Evolutionary conservation across 352 stramenopile genomes (phyloP), one percentile per base, ranked within the genome.

Genomic region (Globisporangium yorkense): DNA sequence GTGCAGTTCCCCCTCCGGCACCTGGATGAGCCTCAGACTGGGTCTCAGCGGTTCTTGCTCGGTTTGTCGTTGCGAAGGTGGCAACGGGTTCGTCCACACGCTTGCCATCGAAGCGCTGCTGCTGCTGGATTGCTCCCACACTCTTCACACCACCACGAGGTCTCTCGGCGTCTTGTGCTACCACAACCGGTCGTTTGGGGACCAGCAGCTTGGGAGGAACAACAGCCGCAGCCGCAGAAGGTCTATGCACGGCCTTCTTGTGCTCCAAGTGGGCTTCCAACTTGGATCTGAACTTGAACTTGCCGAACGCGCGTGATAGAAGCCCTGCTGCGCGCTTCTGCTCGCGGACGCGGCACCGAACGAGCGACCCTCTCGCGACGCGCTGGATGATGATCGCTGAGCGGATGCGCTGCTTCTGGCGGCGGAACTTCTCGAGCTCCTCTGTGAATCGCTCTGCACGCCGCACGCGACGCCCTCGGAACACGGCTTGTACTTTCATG

Each of bases 401-500:
- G 49, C 66, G 67, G 35, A 73, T 40, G 6, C 56, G 59, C 21
- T 75, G 68, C 9, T 68, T 65, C 31, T 75, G 68, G 27, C 53
- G 48, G 3, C 54, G 50, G 57, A 70, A 75, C 3, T 64, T 67
- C 37, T 77, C 63, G 12, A 80, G 54, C 35, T 61, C 59, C 21
- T 73, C 56, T 1, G 58, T 46, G 27, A 77, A 72, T 3, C 67
- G 66, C 2, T 75, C 61, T 6, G 48, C 44, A 21, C 67, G 57
- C 13, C 71, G 66, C 16, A 70, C 56, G 1, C 67, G 66, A 40
- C 56, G 67, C 0, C 69, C 66, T 35, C 69, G 70, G 31, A 75
- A 75, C 31, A 68, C 68, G 16, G 69, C 69, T 39, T 80, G 71
- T 31, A 77, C 44, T 4, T 58, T 64, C 29, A 68, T 65, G 35